Base-by-base conservation (phyloP, 1,139 yeast species). In the Candida tunisiensis region DNA sequence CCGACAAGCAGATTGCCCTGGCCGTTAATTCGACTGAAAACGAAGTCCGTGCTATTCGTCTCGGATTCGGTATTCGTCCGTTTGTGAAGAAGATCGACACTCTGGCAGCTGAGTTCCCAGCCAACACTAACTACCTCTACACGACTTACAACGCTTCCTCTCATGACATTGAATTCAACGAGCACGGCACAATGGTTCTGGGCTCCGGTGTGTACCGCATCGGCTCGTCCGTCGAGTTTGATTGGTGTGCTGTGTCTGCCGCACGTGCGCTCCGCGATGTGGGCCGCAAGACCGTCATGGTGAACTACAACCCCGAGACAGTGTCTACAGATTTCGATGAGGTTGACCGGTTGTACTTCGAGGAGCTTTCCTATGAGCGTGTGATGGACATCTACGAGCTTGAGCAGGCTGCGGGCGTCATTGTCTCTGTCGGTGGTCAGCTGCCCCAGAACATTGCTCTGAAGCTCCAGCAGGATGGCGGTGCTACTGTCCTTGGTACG, bases 41-140 rank as follows among this genome's bases (percentile, higher is more conserved):
- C 36, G 93, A 93, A 30, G 74, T 88, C 40, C 74, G 98, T 59
- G 69, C 92, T 54, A 61, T 78, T 45, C 74, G 98, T 63, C 74
- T 78, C 49, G 93, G 82, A 47, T 72, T 70, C 31, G 93, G 93
- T 34, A 73, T 88, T 38, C 59, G 73, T 38, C 98, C 98, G 44
- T 82, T 79, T 51, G 96, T 85, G 40, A 88, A 88, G 57, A 94
- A 85, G 60, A 88, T 88, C 46, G 98, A 88, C 62, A 88, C 98
- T 20, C 94, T 88, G 43, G 98, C 98, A 31, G 98, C 98, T 30
- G 98, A 88, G 56, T 88, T 88, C 73, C 98, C 98, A 31, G 95
- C 96, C 28, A 70, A 57, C 60, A 88, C 98, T 49, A 88, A 88
- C 62, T 88, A 88, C 58, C 66, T 88, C 54, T 88, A 88, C 62